Base-by-base conservation (phyloP, 495 filamentous ascomycete genomes). In the Penicillium silybi region DNA sequence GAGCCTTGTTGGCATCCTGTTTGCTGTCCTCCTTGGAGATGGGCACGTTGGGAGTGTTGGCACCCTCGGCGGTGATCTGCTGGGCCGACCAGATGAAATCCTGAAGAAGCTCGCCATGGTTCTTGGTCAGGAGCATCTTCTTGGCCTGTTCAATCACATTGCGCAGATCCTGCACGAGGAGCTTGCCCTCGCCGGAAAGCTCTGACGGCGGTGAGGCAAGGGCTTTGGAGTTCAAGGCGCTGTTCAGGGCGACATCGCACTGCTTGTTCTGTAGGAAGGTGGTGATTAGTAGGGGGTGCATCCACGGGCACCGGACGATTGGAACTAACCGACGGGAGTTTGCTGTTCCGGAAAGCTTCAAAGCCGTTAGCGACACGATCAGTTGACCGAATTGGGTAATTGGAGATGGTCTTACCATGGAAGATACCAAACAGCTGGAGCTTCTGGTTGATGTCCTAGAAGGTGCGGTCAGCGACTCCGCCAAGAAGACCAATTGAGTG, bases 81-180 rank as follows among this genome's bases (percentile, higher is more conserved):
- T 89, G 81, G 1, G 92, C 90, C 60, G 95, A 85, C 85, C 86
- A 98, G 74, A 97, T 90, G 69, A 97, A 97, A 53, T 97, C 95
- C 59, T 98, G 93, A 9, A 98, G 71, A 22, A 97, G 71, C 59
- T 98, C 89, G 56, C 92, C 93, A 26, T 96, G 81, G 62, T 98
- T 98, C 82, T 98, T 98, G 67, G 83, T 87, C 29, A 98, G 77
- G n/a, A 97, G 77, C 11, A 97, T 75, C 32, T 83, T 67, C 72
- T 97, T 96, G 13, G 93, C 87, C 62, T 96, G 83, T 52, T 90
- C 85, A 44, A 98, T 88, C 41, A 96, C 90, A 54, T 89, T 77
- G 26, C 81, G 80, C 46, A 95, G 75, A 58, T 97, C 92, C 29
- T 71, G 71, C 4, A 97, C 83, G 1, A 98, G 82, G 16, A 70